Evolutionary conservation across 768 basidiomycete species (phyloP).

Genomic region (Rubroboletus satanas): DNA sequence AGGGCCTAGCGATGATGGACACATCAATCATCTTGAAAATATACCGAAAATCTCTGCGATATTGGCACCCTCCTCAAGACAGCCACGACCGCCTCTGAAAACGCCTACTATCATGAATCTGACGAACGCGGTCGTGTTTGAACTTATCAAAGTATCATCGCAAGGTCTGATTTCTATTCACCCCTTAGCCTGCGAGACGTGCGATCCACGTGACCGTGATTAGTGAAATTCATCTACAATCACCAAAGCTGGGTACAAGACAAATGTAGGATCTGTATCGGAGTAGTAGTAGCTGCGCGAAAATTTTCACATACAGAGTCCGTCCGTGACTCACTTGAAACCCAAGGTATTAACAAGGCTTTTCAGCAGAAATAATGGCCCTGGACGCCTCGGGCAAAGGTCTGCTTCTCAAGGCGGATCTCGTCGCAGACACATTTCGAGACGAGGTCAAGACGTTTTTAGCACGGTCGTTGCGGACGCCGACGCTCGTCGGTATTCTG

Average conservation of each 20-base stretch:
- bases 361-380: not conserved
- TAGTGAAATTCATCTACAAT: not conserved
- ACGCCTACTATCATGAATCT: not conserved
- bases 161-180: not conserved
- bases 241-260: not conserved
- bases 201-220: slow-evolving; percentile 11
- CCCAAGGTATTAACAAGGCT: too few species aligned
- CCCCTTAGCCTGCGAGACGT: too few species aligned
- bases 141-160: not conserved
- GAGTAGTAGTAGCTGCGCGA: not conserved
- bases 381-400: slow-evolving; percentile 52
- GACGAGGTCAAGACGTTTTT: slow-evolving; percentile 60
- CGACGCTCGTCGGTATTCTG: slow-evolving; percentile 88
- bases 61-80: not conserved
- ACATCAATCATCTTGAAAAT: not conserved
- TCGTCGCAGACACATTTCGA: slow-evolving; percentile 66
- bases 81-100: not conserved
- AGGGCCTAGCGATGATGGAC: not conserved
- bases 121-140: not conserved
- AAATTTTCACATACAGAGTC: not conserved
- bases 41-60: not conserved
- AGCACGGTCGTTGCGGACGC: slow-evolving; percentile 37
- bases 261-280: not conserved
- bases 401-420: slow-evolving; percentile 73
- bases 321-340: not conserved